Evolutionary conservation across 2,329 filamentous ascomycete species (phyloP).

Genomic region (Aspergillus hiratsukae): DNA sequence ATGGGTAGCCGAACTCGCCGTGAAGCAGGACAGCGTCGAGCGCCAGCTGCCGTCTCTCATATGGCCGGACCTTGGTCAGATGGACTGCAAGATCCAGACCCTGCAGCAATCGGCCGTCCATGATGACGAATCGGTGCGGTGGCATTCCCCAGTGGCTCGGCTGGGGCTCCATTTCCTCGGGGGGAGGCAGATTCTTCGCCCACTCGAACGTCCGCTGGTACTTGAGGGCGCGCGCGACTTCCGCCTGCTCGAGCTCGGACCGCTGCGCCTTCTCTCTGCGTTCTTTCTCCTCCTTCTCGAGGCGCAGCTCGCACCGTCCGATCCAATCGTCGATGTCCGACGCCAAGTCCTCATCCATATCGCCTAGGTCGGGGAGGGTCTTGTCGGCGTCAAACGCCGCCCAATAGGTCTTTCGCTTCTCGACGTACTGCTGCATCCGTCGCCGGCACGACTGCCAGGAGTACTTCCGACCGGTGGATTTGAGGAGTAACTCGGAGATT

Average conservation of each 20-base stretch:
- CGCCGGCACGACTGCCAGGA: slow-evolving; percentile 27
- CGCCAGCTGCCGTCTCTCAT: neutral
- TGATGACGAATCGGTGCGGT: neutral
- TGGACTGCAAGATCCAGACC: neutral
- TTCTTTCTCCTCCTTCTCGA: neutral
- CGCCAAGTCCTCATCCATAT: slow-evolving; percentile 5
- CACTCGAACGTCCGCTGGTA: slow-evolving; percentile 9
- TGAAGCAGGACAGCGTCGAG: neutral
- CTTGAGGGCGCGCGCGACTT: neutral
- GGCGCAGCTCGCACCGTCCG: slow-evolving; percentile 1
- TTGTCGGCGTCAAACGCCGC: slow-evolving; percentile 4
- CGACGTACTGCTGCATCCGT: slow-evolving; percentile 16
- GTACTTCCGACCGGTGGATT: slow-evolving; percentile 19
- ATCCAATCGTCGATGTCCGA: slow-evolving; percentile 13
- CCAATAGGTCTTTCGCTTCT: slow-evolving; percentile 10
- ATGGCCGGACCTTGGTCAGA: neutral
- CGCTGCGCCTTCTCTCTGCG: slow-evolving; percentile 1
- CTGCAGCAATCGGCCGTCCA: slow-evolving; percentile 1
- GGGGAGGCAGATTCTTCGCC: slow-evolving; percentile 7
- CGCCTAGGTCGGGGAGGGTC: neutral
- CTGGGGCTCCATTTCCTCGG: slow-evolving; percentile 9
- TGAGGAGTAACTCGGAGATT: slow-evolving; percentile 13
- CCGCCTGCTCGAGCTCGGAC: slow-evolving; percentile 1
- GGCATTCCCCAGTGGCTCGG: neutral
- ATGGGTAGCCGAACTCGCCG: neutral